Evolutionary conservation across 495 filamentous ascomycete genomes (phyloP).

Genomic region (Xylaria bambusicola): DNA sequence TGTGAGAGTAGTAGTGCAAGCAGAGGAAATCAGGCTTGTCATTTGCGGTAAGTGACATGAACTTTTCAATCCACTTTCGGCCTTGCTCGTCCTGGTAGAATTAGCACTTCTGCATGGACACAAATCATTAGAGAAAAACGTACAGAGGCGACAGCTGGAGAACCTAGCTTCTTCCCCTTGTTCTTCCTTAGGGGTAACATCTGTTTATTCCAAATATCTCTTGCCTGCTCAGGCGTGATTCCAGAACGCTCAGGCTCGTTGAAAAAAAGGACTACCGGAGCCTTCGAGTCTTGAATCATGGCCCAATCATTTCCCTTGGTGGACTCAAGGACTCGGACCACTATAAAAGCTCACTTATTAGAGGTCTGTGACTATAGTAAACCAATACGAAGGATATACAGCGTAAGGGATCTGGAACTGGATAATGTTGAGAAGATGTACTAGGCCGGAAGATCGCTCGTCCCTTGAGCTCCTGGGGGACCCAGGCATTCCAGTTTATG

Average conservation of each 20-base stretch:
- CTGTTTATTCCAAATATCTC: conserved; percentile 41
- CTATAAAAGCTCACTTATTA: too few species aligned
- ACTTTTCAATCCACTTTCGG: conserved; percentile 45
- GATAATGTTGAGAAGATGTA: too few species aligned
- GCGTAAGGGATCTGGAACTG: too few species aligned
- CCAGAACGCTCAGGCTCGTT: conserved; percentile 50
- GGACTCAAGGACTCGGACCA: conserved; percentile 37
- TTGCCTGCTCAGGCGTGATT: conserved; percentile 43
- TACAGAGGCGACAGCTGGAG: conserved; percentile 33
- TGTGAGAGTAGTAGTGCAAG: conserved; percentile 50
- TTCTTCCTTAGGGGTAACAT: conserved; percentile 41
- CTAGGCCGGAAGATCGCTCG: conserved; percentile 46
- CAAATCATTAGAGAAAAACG: background rate
- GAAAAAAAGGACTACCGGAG: conserved; percentile 45
- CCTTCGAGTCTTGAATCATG: conserved; percentile 29
- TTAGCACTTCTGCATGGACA: conserved; percentile 11
- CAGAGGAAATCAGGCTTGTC: conserved; percentile 46
- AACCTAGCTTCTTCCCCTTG: conserved; percentile 43
- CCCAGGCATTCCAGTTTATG: conserved; percentile 52
- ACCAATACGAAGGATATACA: too few species aligned
- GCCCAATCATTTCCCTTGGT: conserved; percentile 43
- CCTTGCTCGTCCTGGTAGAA: conserved; percentile 36
- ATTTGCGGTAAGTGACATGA: conserved; percentile 40
- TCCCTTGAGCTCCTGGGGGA: conserved; percentile 44
- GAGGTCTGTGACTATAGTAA: too few species aligned